These are phyloP conservation scores for Venturiaceae sp. DNA, from an alignment of 2,329 filamentous ascomycete species.

Conservation along the genomic window DNA sequence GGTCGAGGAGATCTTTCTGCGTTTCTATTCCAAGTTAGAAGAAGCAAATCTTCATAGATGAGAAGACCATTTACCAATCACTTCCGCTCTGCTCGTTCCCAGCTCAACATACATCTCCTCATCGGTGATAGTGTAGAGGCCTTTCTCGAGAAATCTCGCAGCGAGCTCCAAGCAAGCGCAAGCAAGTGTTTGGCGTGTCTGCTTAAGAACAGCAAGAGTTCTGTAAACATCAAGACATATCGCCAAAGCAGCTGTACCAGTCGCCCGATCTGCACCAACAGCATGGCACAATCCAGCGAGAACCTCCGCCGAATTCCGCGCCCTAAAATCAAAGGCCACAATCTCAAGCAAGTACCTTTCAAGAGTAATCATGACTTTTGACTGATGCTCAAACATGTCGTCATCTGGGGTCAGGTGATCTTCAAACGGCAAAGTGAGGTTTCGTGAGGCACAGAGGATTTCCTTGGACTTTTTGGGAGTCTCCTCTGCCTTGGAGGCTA, in stretches of 20 bases:
- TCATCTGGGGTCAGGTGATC: slow-evolving; percentile 71
- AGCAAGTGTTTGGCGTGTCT: slow-evolving; percentile 76
- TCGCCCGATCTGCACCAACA: slow-evolving; percentile 19
- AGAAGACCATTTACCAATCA: slow-evolving; percentile 27
- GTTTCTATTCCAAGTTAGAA: slow-evolving; percentile 57
- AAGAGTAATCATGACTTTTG: slow-evolving; percentile 75
- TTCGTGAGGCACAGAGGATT: slow-evolving; percentile 83
- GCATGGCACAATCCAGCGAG: slow-evolving; percentile 2
- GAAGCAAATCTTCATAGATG: not conserved
- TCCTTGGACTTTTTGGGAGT: slow-evolving; percentile 95
- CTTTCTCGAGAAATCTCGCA: slow-evolving; percentile 47
- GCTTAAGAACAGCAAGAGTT: slow-evolving; percentile 86
- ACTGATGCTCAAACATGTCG: slow-evolving; percentile 58
- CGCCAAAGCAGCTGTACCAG: slow-evolving; percentile 63
- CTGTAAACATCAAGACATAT: slow-evolving; percentile 86
- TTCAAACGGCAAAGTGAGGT: slow-evolving; percentile 61
- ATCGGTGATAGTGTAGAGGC: slow-evolving; percentile 17
- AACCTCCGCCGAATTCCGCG: slow-evolving; percentile 47
- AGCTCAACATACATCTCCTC: not conserved
- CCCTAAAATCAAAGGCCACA: slow-evolving; percentile 75
- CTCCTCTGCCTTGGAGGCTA: slow-evolving; percentile 95
- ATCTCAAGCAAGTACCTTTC: slow-evolving; percentile 90
- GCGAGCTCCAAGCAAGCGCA: slow-evolving; percentile 76
- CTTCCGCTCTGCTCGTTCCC: slow-evolving; percentile 26
- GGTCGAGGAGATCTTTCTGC: slow-evolving; percentile 79